Evolutionary conservation across 2,329 filamentous ascomycete species (phyloP).

Genomic region (Colletotrichum neosansevieriae): DNA sequence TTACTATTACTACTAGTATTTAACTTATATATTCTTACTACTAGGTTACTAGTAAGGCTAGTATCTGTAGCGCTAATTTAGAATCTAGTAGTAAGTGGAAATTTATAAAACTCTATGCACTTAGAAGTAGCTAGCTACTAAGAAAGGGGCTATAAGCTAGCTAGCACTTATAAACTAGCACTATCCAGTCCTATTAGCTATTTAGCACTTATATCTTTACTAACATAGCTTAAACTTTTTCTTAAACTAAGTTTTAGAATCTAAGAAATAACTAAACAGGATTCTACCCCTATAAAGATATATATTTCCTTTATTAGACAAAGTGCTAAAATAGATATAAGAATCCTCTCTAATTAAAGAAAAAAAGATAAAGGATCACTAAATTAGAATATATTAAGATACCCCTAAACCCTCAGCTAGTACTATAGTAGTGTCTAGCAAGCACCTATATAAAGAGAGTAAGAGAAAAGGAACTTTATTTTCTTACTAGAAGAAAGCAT

Average conservation of each 20-base stretch:
- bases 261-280: not conserved
- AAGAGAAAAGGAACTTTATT: constrained; percentile 3
- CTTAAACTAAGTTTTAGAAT: not conserved
- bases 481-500: not conserved
- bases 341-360: not conserved
- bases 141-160: not conserved
- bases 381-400: not conserved
- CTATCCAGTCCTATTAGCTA: not conserved
- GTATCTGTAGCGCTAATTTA: no score
- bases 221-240: not conserved
- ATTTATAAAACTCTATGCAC: no score
- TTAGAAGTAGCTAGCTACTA: no score
- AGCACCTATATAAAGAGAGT: not conserved
- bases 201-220: not conserved
- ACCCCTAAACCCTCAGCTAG: not conserved
- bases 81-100: no score
- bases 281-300: not conserved
- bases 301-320: not conserved
- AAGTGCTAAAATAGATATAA: not conserved
- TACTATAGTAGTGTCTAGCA: not conserved
- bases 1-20: no score
- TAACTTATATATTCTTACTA: no score
- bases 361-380: not conserved
- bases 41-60: no score
- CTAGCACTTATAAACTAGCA: not conserved